A percentile compares a stretch with the other conserved stretches of the same genome.
These are phyloP conservation scores for Ciborinia camelliae DNA, from an alignment of 2,329 filamentous ascomycete genomes.

Conservation along the genomic window DNA sequence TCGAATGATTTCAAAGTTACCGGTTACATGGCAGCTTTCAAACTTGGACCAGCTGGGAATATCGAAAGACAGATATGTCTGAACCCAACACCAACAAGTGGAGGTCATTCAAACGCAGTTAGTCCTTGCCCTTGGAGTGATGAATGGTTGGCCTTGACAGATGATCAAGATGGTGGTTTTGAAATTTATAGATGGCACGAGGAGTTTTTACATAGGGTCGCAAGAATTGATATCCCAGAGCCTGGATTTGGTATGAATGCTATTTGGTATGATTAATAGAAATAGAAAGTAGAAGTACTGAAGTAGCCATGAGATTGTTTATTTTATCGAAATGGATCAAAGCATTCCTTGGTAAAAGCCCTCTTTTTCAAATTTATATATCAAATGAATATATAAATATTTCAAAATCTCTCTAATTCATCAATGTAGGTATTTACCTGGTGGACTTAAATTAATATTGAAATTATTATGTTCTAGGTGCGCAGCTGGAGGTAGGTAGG, in stretches of 20 bases:
- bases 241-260: constrained; percentile 95
- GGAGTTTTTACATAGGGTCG: constrained; percentile 75
- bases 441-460: no score
- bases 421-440: no score
- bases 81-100: constrained; percentile 81
- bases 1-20: constrained; percentile 72
- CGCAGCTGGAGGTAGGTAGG: no score
- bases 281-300: background rate
- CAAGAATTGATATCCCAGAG: constrained; percentile 72
- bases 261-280: constrained; percentile 77
- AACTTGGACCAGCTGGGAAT: constrained; percentile 62
- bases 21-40: constrained; percentile 80
- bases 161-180: constrained; percentile 82
- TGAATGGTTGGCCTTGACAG: constrained; percentile 85
- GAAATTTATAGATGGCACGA: constrained; percentile 87
- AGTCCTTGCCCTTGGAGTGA: constrained; percentile 78
- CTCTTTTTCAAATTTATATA: no score
- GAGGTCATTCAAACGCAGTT: constrained; percentile 87
- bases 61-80: constrained; percentile 77
- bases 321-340: background rate
- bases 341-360: background rate
- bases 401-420: no score
- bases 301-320: no score
- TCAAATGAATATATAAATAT: no score
- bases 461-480: no score